phyloP scores from a whole-genome alignment of 768 basidiomycete genomes.

The Macrocybe gigantea region DNA sequence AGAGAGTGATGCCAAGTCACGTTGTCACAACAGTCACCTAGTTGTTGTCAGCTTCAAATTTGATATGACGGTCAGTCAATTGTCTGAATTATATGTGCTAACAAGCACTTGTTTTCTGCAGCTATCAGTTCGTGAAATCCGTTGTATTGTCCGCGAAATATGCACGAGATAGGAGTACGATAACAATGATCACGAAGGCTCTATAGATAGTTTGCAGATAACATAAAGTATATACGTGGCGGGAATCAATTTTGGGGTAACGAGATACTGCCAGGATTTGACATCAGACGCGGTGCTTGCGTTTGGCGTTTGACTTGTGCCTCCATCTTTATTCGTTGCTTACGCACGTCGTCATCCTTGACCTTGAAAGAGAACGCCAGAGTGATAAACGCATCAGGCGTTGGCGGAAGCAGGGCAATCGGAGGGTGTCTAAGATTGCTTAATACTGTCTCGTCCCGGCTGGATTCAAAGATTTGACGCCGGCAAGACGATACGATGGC shows the following conservation, averaged over 20 bases:
- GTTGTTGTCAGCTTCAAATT: too few species aligned
- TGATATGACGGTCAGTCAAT: too few species aligned
- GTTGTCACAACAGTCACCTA: too few species aligned
- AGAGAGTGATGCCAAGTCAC: too few species aligned
- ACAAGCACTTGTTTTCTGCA: too few species aligned
- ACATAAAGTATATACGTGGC: not conserved
- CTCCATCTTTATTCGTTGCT: conserved; percentile 71
- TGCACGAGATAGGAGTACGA: too few species aligned
- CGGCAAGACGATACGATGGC: conserved; percentile 58
- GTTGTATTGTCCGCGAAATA: too few species aligned
- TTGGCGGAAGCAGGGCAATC: conserved; percentile 45
- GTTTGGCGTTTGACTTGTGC: conserved; percentile 63
- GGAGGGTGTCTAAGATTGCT: conserved; percentile 46
- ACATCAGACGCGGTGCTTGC: conserved; percentile 26
- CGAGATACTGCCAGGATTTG: conserved; percentile 18
- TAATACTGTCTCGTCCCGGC: conserved; percentile 41
- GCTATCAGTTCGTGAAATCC: too few species aligned
- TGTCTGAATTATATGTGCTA: too few species aligned
- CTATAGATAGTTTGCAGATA: too few species aligned
- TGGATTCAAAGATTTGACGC: conserved; percentile 48
- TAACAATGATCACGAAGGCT: too few species aligned
- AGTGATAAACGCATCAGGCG: conserved; percentile 57
- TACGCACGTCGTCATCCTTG: conserved; percentile 75
- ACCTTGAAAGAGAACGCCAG: conserved; percentile 60
- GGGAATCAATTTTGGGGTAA: conserved; percentile 13